A percentile compares a stretch with the other conserved stretches of the same genome.
Conservation (phyloP, 257 asterid species). For the Forsythia viridissima region DNA sequence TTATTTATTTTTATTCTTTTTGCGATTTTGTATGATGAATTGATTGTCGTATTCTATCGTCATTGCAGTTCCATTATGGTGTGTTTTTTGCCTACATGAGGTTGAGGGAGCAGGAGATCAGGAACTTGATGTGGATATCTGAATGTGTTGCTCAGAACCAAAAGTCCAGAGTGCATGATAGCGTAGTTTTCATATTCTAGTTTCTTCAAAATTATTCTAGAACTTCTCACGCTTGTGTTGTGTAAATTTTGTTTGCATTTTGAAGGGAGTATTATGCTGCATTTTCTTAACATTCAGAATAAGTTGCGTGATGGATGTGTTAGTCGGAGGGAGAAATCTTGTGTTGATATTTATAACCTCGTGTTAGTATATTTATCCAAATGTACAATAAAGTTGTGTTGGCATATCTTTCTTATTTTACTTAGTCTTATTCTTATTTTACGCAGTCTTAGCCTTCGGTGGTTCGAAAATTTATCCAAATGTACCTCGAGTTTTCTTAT, state of each 20-base stretch:
- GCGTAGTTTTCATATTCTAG: slow-evolving; percentile 84
- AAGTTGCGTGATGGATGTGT: neutral
- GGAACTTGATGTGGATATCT: slow-evolving; percentile 97
- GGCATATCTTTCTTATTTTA: too few species aligned
- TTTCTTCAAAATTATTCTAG: neutral
- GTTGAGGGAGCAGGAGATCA: slow-evolving; percentile 91
- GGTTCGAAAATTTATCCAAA: too few species aligned
- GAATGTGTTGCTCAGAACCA: slow-evolving; percentile 97
- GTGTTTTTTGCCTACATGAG: slow-evolving; percentile 30
- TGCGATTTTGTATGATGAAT: neutral
- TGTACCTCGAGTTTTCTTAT: too few species aligned
- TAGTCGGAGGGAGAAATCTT: neutral
- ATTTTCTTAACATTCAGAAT: neutral
- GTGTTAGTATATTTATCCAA: too few species aligned
- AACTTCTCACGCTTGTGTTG: neutral
- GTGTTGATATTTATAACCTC: neutral
- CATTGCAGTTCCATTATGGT: slow-evolving; percentile 79
- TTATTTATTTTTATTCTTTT: neutral
- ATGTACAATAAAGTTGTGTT: too few species aligned
- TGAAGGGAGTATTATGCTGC: neutral
- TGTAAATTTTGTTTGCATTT: neutral
- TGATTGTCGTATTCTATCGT: slow-evolving; percentile 16
- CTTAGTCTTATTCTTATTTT: too few species aligned
- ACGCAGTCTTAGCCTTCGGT: too few species aligned
- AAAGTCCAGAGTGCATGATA: slow-evolving; percentile 87